Evolutionary conservation across 106 monocot genomes (phyloP).

Genomic region (Cymbidium sinense): DNA sequence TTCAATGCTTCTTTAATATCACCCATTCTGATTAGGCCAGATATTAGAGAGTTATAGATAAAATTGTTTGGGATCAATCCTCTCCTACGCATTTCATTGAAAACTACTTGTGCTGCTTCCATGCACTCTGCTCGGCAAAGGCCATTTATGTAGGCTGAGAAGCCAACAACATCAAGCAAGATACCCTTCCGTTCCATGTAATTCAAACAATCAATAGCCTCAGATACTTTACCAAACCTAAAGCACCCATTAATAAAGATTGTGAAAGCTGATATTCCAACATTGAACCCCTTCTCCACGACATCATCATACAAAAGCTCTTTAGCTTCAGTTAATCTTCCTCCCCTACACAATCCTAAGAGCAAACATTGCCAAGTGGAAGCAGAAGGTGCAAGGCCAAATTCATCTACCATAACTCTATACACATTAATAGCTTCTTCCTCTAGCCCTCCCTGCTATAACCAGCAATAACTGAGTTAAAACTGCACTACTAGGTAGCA

Average conservation of each 20-base stretch:
- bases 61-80: slow-evolving; percentile 82
- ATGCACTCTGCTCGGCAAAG: slow-evolving; percentile 46
- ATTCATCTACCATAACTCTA: slow-evolving; percentile 33
- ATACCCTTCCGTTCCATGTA: slow-evolving; percentile 49
- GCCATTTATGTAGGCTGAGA: slow-evolving; percentile 84
- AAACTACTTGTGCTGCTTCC: slow-evolving; percentile 47
- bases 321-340: slow-evolving; percentile 50
- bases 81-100: slow-evolving; percentile 51
- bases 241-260: slow-evolving; percentile 68
- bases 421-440: slow-evolving; percentile 63
- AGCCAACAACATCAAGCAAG: slow-evolving; percentile 63
- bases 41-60: slow-evolving; percentile 78
- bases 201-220: slow-evolving; percentile 54
- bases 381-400: slow-evolving; percentile 47
- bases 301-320: slow-evolving; percentile 50
- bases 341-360: slow-evolving; percentile 56
- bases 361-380: slow-evolving; percentile 66
- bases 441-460: slow-evolving; percentile 51
- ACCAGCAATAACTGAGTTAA: slow-evolving; percentile 64
- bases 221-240: slow-evolving; percentile 45
- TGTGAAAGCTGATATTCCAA: slow-evolving; percentile 47
- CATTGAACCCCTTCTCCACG: slow-evolving; percentile 43
- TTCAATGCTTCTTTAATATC: slow-evolving; percentile 50
- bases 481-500: slow-evolving; percentile 25
- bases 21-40: slow-evolving; percentile 47